Base-by-base conservation (phyloP, 768 basidiomycete species). In the Auricularia sp. region DNA sequence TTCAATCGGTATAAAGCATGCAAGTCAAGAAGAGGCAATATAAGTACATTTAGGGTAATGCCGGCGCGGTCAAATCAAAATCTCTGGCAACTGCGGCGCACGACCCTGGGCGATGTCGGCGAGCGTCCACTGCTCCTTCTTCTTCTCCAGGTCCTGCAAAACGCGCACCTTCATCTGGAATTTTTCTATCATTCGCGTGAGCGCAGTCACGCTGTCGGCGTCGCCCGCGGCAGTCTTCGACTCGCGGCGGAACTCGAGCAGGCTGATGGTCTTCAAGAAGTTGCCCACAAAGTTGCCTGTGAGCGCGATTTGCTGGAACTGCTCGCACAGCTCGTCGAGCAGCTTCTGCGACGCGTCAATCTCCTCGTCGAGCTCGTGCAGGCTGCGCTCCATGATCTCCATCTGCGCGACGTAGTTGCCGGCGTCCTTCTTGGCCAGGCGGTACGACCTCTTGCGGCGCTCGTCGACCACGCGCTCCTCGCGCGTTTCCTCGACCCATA, bases 401-500 rank as follows among this genome's bases (percentile, higher is more conserved):
- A 51, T 51, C 47, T 51, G 47, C 47, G 47, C 21, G 21, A 18
- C 6, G 47, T 51, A 51, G 2, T 16, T 21, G 8, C 18, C 47
- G 6, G 47, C 47, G 8, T 16, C 47, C 18, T 21, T 16, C 14
- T 16, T 18, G 11, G 47, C 47, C 10, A 21, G 18, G 21, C 21
- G 18, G 47, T 51, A 51, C 18, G 47, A 51, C 35, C 54, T 21
- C 63, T 69, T 64, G 14, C 66, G 65, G 6, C 68, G 54, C 11
- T 59, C 35, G 63, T 71, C 69, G 10, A 68, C 63, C 3, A 47
- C 36, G 3, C 21, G 42, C 58, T 69, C 62, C n/a, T 33, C 51
- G 18, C 63, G 35, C 47, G 54, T 63, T 34, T 65, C 44, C 21
- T 64, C 44, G 11, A 54, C 64, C 70, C 70, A 71, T 18, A 47